Evolutionary conservation across 345 rosid genomes (phyloP).

Genomic region (Syzygium aromaticum): DNA sequence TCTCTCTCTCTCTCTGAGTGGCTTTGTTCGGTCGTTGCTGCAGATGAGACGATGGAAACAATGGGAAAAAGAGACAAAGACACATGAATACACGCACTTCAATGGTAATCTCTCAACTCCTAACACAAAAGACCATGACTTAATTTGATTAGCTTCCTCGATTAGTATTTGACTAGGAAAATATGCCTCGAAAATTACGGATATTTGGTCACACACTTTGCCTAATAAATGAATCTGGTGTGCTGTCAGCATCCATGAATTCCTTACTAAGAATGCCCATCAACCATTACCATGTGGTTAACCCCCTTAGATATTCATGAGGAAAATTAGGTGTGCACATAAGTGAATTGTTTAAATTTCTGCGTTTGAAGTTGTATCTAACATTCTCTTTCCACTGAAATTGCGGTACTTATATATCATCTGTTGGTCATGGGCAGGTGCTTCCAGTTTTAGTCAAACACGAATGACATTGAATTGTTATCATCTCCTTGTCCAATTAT

Average conservation of each 20-base stretch:
- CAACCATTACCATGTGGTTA: background rate
- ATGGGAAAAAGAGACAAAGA: slow-evolving; percentile 79
- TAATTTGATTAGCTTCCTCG: background rate
- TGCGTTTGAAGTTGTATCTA: background rate
- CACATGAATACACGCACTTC: slow-evolving; percentile 51
- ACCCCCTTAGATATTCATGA: background rate
- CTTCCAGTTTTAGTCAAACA: background rate
- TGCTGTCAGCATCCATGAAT: background rate
- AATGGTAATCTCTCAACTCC: slow-evolving; percentile 21
- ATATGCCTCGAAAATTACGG: background rate
- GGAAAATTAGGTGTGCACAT: background rate
- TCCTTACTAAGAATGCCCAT: background rate
- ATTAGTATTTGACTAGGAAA: background rate
- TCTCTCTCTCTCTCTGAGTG: background rate
- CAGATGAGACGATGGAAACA: slow-evolving; percentile 81
- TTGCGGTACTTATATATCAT: background rate
- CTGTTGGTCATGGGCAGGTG: background rate
- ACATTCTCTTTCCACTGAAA: background rate
- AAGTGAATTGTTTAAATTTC: background rate
- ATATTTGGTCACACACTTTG: background rate
- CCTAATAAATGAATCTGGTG: background rate
- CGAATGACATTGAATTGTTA: background rate
- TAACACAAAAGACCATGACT: background rate
- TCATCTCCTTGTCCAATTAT: background rate
- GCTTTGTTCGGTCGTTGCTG: background rate